Conservation (phyloP, 2,329 filamentous ascomycete genomes). For the Monilinia fructicola region DNA sequence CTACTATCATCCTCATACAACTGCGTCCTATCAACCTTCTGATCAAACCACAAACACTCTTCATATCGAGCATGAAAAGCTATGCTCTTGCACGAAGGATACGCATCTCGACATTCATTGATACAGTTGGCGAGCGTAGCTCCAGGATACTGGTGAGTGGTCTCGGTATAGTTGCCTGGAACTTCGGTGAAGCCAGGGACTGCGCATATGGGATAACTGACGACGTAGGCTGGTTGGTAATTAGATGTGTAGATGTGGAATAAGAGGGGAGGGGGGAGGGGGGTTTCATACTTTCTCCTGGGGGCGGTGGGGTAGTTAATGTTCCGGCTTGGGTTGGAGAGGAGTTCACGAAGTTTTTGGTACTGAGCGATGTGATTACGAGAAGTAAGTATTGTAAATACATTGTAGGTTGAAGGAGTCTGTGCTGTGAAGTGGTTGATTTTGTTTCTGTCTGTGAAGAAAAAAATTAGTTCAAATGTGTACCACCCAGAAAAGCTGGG, state of each 20-base stretch:
- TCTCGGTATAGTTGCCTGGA: constrained; percentile 10
- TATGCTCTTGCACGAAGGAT: constrained; percentile 16
- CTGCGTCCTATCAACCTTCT: constrained; percentile 8
- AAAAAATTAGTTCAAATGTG: background rate
- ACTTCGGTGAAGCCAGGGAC: constrained; percentile 1
- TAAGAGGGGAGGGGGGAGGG: no score
- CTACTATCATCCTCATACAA: constrained; percentile 18
- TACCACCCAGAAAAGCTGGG: no score
- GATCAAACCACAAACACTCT: constrained; percentile 20
- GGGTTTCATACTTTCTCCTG: background rate
- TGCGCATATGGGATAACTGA: constrained; percentile 7
- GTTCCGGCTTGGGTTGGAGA: background rate
- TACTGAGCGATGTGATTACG: background rate
- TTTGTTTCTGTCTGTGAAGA: background rate
- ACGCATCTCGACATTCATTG: constrained; percentile 19
- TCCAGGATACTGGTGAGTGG: background rate
- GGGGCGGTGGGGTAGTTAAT: background rate
- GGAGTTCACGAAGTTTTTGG: constrained; percentile 13
- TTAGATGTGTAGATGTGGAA: background rate
- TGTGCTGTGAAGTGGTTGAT: no score
- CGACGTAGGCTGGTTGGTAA: background rate
- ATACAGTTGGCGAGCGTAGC: constrained; percentile 5
- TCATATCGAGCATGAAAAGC: constrained; percentile 10
- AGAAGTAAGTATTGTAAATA: background rate
- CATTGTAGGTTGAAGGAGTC: background rate